Evolutionary conservation across 352 stramenopile species (phyloP).

Genomic region (Phytophthora multivora): DNA sequence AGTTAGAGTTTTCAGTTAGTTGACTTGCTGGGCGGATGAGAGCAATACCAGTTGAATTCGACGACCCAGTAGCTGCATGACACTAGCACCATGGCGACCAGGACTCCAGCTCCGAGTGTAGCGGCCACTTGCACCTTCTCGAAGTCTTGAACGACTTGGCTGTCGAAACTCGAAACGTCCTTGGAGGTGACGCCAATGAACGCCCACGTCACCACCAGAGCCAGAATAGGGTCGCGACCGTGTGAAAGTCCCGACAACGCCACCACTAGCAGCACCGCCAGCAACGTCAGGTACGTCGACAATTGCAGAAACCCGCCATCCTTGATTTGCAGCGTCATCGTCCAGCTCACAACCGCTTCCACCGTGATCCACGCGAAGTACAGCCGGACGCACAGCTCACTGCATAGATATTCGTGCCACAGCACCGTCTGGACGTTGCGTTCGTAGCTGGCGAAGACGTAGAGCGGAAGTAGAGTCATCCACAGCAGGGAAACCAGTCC

Average conservation of each 20-base stretch:
- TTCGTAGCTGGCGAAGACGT: constrained; percentile 66
- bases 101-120: constrained; percentile 39
- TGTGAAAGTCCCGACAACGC: constrained; percentile 52
- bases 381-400: constrained; percentile 62
- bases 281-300: constrained; percentile 47
- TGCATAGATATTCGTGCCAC: constrained; percentile 64
- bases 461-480: constrained; percentile 64
- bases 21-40: constrained; percentile 7
- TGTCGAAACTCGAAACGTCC: constrained; percentile 28
- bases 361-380: constrained; percentile 74
- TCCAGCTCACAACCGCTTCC: constrained; percentile 58
- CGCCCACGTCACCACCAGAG: constrained; percentile 53
- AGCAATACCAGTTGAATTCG: constrained; percentile 32
- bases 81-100: constrained; percentile 36
- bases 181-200: constrained; percentile 58
- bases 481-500: constrained; percentile 63
- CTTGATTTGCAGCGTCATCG: constrained; percentile 50
- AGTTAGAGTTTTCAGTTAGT: constrained; percentile 24
- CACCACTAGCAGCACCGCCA: constrained; percentile 48
- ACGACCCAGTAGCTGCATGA: constrained; percentile 36
- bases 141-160: constrained; percentile 29
- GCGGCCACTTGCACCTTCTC: constrained; percentile 48
- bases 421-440: constrained; percentile 44
- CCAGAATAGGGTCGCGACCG: constrained; percentile 59
- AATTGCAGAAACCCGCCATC: constrained; percentile 44